A percentile compares a stretch with the other conserved stretches of the same genome.
phyloP scores from a whole-genome alignment of 495 filamentous ascomycete genomes.

The Penicillium parvum region DNA sequence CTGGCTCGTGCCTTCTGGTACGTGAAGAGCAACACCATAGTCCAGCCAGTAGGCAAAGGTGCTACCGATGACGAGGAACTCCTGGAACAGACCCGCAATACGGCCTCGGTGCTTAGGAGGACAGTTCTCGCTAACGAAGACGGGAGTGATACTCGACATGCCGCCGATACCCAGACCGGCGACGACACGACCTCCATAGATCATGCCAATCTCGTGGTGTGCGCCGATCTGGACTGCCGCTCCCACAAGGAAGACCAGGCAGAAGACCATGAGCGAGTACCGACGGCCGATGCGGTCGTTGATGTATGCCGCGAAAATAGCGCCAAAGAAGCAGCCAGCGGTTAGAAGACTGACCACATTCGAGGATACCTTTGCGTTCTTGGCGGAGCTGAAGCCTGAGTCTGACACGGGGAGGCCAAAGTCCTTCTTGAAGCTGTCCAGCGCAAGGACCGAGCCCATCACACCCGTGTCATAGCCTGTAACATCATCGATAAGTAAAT shows the following conservation, averaged over 20 bases:
- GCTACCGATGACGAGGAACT: conserved; percentile 28
- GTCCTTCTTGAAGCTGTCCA: conserved; percentile 52
- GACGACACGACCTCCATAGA: conserved; percentile 42
- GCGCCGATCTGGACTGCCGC: conserved; percentile 56
- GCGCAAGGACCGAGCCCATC: conserved; percentile 53
- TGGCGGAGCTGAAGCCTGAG: conserved; percentile 25
- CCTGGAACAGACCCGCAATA: conserved; percentile 35
- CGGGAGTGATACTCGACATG: conserved; percentile 44
- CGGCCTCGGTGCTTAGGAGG: conserved; percentile 41
- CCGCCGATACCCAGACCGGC: conserved; percentile 42
- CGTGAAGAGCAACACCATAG: conserved; percentile 45
- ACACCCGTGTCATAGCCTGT: conserved; percentile 55
- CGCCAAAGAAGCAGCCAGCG: conserved; percentile 66
- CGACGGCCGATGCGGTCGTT: conserved; percentile 57
- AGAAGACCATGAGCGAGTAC: conserved; percentile 52
- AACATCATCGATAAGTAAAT: not conserved
- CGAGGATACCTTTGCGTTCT: conserved; percentile 45
- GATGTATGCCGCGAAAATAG: conserved; percentile 53
- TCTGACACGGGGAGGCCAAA: conserved; percentile 40
- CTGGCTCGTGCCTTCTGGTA: conserved; percentile 40
- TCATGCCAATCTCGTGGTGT: conserved; percentile 28
- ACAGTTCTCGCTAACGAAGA: conserved; percentile 48
- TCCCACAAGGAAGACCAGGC: conserved; percentile 57
- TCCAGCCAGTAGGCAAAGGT: conserved; percentile 45
- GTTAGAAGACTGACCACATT: conserved; percentile 60